Conservation (phyloP, 441 rosid genomes). For the Adansonia grandidieri region DNA sequence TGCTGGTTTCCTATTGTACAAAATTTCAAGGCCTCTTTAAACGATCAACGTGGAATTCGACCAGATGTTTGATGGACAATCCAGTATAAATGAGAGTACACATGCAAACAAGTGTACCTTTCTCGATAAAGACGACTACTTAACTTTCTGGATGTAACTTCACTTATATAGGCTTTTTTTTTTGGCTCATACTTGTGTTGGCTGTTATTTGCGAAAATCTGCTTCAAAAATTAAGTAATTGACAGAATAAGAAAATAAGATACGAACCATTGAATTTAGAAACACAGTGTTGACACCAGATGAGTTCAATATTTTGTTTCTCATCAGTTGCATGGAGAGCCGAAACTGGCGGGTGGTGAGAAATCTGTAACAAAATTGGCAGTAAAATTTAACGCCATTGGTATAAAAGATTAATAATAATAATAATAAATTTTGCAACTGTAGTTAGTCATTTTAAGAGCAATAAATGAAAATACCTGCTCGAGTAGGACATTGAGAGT, state of each 20-base stretch:
- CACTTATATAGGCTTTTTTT: too few relatives aligned
- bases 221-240: neutral
- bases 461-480: constrained; percentile 47
- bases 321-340: constrained; percentile 86
- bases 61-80: too few relatives aligned
- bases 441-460: neutral
- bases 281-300: constrained; percentile 65
- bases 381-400: neutral
- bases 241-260: neutral
- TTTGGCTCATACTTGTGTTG: too few relatives aligned
- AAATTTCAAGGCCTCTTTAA: too few relatives aligned
- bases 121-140: too few relatives aligned
- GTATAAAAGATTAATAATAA: neutral
- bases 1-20: too few relatives aligned
- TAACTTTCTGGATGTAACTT: too few relatives aligned
- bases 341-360: constrained; percentile 87
- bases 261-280: constrained; percentile 70
- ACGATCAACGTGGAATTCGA: too few relatives aligned
- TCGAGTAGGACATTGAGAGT: constrained; percentile 68
- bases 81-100: too few relatives aligned
- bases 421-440: neutral
- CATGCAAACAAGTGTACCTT: too few relatives aligned
- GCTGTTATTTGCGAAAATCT: neutral
- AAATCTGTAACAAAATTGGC: constrained; percentile 49
- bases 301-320: constrained; percentile 57